Base-by-base conservation (phyloP, 1,139 yeast genomes). In the Groenewaldozyma auringiensis region DNA sequence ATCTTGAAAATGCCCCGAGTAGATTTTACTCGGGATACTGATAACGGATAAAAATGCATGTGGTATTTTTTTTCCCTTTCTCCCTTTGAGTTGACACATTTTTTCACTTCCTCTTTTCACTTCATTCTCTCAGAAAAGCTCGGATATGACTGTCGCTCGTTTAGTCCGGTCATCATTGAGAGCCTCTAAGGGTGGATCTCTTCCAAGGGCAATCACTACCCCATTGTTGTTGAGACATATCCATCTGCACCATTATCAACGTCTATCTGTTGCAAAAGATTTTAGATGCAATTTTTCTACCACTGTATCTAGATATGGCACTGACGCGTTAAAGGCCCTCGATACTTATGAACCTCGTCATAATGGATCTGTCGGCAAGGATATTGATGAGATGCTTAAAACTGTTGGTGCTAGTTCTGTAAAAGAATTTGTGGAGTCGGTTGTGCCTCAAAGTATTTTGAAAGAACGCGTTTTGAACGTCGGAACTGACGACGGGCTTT, bases 261-360 rank as follows among this genome's bases (percentile, higher is more conserved):
- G 29, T 11, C 29, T 25, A 25, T 11, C 29, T n/a, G n/a, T n/a
- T n/a, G n/a, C n/a, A n/a, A n/a, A n/a, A n/a, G 29, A 8, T 25
- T 25, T 25, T 11, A 25, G 9, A 11, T 6, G 29, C 9, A 25
- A 25, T 11, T 11, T 8, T 25, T 25, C 6, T 11, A 25, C 29
- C 29, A 25, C 29, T 25, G 29, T 11, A 11, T 33, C 36, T 17
- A 14, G 36, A n/a, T 8, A 14, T 11, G 13, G 18, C 11, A 8
- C 17, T 33, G 16, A 35, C 18, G 52, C 56, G 16, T 37, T 53
- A 49, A 51, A 47, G 16, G 72, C 75, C 11, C 69, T 86, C 48
- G 98, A 92, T 62, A 82, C 94, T 2, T 92, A 89, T 65, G 78
- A 86, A 43, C 78, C 94, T 62, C 84, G 97, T 59, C 98, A 92